phyloP scores from a whole-genome alignment of 805 yeast genomes.

The Ogataea populi-albae region DNA sequence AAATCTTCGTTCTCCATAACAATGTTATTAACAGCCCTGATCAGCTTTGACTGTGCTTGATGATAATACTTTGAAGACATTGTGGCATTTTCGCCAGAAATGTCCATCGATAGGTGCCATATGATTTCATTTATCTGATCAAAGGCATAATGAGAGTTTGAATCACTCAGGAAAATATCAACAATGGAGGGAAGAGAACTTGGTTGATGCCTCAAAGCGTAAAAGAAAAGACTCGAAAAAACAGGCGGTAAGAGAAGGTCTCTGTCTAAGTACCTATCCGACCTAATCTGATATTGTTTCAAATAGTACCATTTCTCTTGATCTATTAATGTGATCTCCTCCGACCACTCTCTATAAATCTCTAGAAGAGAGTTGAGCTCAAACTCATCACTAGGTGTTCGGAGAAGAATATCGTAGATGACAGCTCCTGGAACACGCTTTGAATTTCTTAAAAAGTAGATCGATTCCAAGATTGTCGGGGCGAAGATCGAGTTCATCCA shows the following conservation, averaged over 20 bases:
- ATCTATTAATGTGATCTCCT: slow-evolving; percentile 22
- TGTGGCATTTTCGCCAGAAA: slow-evolving; percentile 25
- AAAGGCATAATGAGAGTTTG: slow-evolving; percentile 11
- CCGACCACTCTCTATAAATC: slow-evolving; percentile 21
- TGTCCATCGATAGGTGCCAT: slow-evolving; percentile 30
- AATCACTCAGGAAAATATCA: slow-evolving; percentile 16
- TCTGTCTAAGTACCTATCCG: slow-evolving; percentile 13
- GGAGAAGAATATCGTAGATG: slow-evolving; percentile 29
- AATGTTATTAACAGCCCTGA: slow-evolving; percentile 22
- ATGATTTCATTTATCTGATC: slow-evolving; percentile 29
- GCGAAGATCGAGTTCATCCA: slow-evolving; percentile 32
- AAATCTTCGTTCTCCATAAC: slow-evolving; percentile 12
- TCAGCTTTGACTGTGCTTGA: slow-evolving; percentile 26
- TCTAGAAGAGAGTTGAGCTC: slow-evolving; percentile 27
- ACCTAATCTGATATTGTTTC: slow-evolving; percentile 13
- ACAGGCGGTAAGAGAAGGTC: slow-evolving; percentile 26
- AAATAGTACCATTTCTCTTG: slow-evolving; percentile 27
- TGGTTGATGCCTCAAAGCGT: slow-evolving; percentile 23
- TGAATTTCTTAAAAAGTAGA: slow-evolving; percentile 16
- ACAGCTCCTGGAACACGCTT: slow-evolving; percentile 24
- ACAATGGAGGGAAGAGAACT: slow-evolving; percentile 21
- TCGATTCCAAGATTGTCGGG: slow-evolving; percentile 16
- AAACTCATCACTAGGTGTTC: slow-evolving; percentile 24
- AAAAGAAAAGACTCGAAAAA: slow-evolving; percentile 25
- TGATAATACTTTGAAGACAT: slow-evolving; percentile 23